Evolutionary conservation across 805 yeast species (phyloP), one percentile per base, ranked within the genome.

Genomic region (Schwanniomyces occidentalis): DNA sequence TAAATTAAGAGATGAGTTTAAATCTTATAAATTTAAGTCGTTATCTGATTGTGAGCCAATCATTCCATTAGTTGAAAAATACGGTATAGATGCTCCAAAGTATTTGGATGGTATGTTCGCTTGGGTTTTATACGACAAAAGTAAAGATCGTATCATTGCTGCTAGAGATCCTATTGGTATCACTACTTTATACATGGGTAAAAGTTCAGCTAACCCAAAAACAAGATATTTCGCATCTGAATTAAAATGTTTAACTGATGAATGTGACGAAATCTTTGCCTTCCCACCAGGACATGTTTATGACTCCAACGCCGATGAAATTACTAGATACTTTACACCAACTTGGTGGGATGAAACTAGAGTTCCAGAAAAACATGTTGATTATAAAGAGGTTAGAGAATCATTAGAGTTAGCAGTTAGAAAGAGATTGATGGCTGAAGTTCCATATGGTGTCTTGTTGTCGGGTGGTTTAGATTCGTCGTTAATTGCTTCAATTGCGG

Each of bases 361-460:
- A 58, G 75, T 85, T 45, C 96, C 99, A 49, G 62, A 82, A 26
- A 75, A 76, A 40, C 87, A 82, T 27, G 86, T 84, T 29, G 95
- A 91, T 61, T 79, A 72, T 58, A 78, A 61, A 54, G 51, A 67
- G 40, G 76, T 93, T 42, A 82, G 96, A 65, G 84, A 82, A 54
- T 63, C 86, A 32, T 76, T 93, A 60, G 99, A 93, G 66, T 70
- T 84, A 69, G 89, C 99, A 31, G 99, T 93, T 37, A 85, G 99
- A 75, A 93, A 93, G 85, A 85, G 99, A 76, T 78, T 93, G 56
- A 93, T 93, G 99, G 93, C 98, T 37, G 99, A 93, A 73, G 99
- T 93, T 43, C 98, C 99, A 37, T 93, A 87, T 65, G 99, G 99
- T 71, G 99, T 93, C 30, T 73, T 93, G 51, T 74, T 93, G 49